phyloP scores from a whole-genome alignment of 441 rosid genomes.

The Eugenia klotzschiana region DNA sequence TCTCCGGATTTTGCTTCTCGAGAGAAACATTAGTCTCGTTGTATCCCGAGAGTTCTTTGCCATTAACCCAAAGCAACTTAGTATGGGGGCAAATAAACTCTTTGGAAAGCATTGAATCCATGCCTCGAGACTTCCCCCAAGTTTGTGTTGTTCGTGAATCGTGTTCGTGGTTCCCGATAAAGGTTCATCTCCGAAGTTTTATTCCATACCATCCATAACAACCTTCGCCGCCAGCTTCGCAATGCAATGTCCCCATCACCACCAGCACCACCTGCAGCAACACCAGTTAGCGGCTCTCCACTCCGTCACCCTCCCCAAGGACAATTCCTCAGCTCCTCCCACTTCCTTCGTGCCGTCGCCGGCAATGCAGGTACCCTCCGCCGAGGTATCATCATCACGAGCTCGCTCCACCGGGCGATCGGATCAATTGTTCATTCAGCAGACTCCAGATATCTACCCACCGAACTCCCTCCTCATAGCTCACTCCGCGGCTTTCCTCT shows the following conservation, averaged over 20 bases:
- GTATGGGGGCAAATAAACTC: too few species aligned
- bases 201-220: not conserved
- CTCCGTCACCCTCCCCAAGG: conserved; percentile 64
- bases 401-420: conserved; percentile 80
- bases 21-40: too few species aligned
- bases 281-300: conserved; percentile 72
- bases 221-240: not conserved
- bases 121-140: too few species aligned
- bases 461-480: conserved; percentile 75
- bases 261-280: conserved; percentile 15
- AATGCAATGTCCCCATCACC: conserved; percentile 73
- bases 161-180: too few species aligned
- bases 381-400: conserved; percentile 61
- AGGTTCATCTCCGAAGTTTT: too few species aligned
- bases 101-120: too few species aligned
- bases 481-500: conserved; percentile 79
- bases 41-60: too few species aligned
- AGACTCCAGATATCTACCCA: conserved; percentile 24
- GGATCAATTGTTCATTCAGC: too few species aligned
- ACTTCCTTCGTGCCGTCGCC: conserved; percentile 3
- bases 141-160: too few species aligned
- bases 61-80: too few species aligned
- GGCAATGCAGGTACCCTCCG: conserved; percentile 6
- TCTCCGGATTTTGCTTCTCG: too few species aligned
- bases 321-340: conserved; percentile 22